Evolutionary conservation across 2,329 filamentous ascomycete species (phyloP).

Genomic region (Talaromyces rugulosus): DNA sequence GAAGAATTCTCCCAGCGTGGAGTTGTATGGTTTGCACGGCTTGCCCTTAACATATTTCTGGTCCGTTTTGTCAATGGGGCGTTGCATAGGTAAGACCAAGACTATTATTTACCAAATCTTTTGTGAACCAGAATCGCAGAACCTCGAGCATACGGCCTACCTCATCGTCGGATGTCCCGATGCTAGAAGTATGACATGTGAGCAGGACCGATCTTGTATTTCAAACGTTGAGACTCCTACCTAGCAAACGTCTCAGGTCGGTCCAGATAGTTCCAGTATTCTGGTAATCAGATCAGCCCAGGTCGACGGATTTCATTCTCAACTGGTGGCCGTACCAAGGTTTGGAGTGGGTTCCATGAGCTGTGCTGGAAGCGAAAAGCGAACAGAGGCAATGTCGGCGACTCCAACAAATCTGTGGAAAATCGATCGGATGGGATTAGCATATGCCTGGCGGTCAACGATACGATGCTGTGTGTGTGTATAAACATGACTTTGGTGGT

Average conservation of each 20-base stretch:
- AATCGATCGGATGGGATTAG: slow-evolving; percentile 9
- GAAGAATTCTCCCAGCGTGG: slow-evolving; percentile 94
- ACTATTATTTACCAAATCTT: slow-evolving; percentile 63
- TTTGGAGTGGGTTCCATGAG: slow-evolving; percentile 95
- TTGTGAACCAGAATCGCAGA: slow-evolving; percentile 96
- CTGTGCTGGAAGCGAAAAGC: slow-evolving; percentile 93
- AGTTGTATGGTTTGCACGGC: slow-evolving; percentile 99
- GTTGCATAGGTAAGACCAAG: background rate
- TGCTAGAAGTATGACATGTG: slow-evolving; percentile 47
- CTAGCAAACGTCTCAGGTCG: slow-evolving; percentile 82
- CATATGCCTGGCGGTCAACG: slow-evolving; percentile 6
- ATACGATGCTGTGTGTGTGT: background rate
- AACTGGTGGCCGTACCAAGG: slow-evolving; percentile 52
- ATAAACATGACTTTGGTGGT: background rate
- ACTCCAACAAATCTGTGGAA: slow-evolving; percentile 82
- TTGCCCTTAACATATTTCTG: slow-evolving; percentile 97
- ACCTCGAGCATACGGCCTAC: slow-evolving; percentile 94
- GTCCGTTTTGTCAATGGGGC: background rate
- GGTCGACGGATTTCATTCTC: background rate
- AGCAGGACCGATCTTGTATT: slow-evolving; percentile 14
- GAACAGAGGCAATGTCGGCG: slow-evolving; percentile 87
- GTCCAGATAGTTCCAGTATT: slow-evolving; percentile 99
- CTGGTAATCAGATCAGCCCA: slow-evolving; percentile 37
- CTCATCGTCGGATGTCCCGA: slow-evolving; percentile 84
- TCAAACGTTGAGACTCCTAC: slow-evolving; percentile 34